phyloP scores from a whole-genome alignment of 805 yeast genomes.

The Wickerhamomyces ciferrii region DNA sequence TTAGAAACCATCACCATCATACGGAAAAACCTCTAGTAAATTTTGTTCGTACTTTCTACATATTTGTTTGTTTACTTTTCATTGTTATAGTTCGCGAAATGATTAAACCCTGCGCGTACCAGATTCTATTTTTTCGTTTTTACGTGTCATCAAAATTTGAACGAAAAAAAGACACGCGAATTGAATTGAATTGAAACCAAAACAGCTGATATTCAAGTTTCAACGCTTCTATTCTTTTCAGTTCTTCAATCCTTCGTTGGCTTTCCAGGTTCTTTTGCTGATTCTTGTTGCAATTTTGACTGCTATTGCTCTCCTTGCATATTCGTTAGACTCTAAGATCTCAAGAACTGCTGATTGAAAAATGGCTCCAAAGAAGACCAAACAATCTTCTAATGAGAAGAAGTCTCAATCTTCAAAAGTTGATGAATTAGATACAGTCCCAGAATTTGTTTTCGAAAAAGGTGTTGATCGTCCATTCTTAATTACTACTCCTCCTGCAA shows the following conservation, averaged over 20 bases:
- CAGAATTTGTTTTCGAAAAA: slow-evolving; percentile 40
- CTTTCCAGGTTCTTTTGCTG: no score
- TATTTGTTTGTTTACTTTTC: not conserved
- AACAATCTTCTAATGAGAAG: not conserved
- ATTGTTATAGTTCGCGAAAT: no score
- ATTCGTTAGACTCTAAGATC: no score
- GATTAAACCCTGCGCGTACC: not conserved
- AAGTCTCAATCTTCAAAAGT: not conserved
- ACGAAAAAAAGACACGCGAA: not conserved
- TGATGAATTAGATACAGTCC: slow-evolving; percentile 27
- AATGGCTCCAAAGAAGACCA: slow-evolving; percentile 4
- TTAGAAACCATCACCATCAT: no score
- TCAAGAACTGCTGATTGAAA: not conserved
- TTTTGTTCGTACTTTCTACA: no score
- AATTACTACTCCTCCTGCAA: slow-evolving; percentile 42
- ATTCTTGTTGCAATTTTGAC: no score
- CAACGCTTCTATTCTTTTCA: not conserved
- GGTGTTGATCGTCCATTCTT: slow-evolving; percentile 54
- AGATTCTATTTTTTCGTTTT: not conserved
- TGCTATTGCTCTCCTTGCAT: no score
- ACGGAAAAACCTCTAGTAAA: no score
- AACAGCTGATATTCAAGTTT: not conserved
- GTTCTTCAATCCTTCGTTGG: not conserved
- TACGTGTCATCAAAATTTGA: not conserved
- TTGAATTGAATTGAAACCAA: not conserved